Base-by-base conservation (phyloP, 768 basidiomycete species). In the Udeniomyces megalosporus region DNA sequence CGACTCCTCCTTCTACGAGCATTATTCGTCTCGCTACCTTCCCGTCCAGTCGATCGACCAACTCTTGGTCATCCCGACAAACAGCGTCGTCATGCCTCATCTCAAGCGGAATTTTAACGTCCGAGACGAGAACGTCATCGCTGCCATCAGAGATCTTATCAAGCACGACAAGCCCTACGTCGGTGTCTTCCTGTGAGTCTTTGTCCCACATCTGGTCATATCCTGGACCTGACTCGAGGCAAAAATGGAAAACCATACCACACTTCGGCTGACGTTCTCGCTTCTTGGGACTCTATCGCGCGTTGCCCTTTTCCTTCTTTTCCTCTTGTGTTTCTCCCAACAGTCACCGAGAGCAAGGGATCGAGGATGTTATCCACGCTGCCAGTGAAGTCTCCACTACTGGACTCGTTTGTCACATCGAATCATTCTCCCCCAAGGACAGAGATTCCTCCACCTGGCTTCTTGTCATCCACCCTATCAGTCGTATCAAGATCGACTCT, bases 161-260 rank as follows among this genome's bases (percentile, higher is more conserved):
- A 88, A 90, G 75, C 91, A 95, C 71, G 88, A 93, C 82, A 88
- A 93, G 81, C 85, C 85, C 68, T 88, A 99, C 73, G 81, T 99
- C 62, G 93, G 93, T 56, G 93, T 91, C 42, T 57, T 57, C 44
- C 55, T 57, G 55, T 57, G n/a, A 10, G 54, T 56, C 6, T 42
- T 42, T 17, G n/a, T n/a, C n/a, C n/a, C n/a, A n/a, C n/a, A n/a
- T n/a, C n/a, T n/a, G n/a, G n/a, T n/a, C n/a, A n/a, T n/a, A n/a
- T n/a, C n/a, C n/a, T n/a, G n/a, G n/a, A n/a, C n/a, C n/a, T n/a
- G n/a, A n/a, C n/a, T n/a, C n/a, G n/a, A n/a, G n/a, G n/a, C n/a
- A n/a, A n/a, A n/a, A n/a, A n/a, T n/a, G n/a, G n/a, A n/a, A n/a
- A n/a, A n/a, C n/a, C n/a, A n/a, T n/a, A n/a, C n/a, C n/a, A n/a